Percentiles rank a stretch among this genome's conserved stretches.
These are phyloP conservation scores for Phytophthora foliorum DNA, from an alignment of 352 stramenopile genomes.

Conservation along the genomic window DNA sequence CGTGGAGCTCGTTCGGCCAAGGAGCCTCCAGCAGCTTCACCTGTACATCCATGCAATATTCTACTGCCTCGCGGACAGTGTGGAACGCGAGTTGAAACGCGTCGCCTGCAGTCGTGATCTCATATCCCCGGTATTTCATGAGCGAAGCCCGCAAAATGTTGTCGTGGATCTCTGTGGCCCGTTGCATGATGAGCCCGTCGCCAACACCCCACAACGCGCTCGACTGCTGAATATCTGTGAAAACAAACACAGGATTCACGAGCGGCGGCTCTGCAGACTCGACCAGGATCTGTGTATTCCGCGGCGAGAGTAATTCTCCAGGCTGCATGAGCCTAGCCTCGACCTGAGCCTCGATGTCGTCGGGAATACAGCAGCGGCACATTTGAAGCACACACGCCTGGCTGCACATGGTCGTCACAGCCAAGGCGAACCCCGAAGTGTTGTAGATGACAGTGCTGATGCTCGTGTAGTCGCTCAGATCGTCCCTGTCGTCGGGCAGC, in stretches of 20 bases:
- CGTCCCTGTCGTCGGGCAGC: constrained; percentile 26
- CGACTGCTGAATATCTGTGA: constrained; percentile 73
- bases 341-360: constrained; percentile 50
- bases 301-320: constrained; percentile 37
- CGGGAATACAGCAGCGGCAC: constrained; percentile 42
- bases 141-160: constrained; percentile 51
- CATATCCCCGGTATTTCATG: constrained; percentile 60
- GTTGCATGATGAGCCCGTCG: constrained; percentile 55
- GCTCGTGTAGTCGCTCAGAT: constrained; percentile 39
- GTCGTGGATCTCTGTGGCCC: constrained; percentile 62
- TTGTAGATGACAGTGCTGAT: constrained; percentile 51
- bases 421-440: constrained; percentile 43
- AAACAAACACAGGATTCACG: constrained; percentile 65
- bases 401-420: constrained; percentile 53
- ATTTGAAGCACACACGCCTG: constrained; percentile 47
- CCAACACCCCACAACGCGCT: constrained; percentile 55
- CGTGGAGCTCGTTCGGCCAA: constrained; percentile 55
- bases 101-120: constrained; percentile 65
- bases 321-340: constrained; percentile 43
- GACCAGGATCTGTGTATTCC: constrained; percentile 35
- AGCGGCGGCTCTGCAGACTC: constrained; percentile 43
- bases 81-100: constrained; percentile 70
- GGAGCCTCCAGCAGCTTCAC: constrained; percentile 46
- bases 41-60: constrained; percentile 66
- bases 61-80: constrained; percentile 59